A percentile compares a stretch with the other conserved stretches of the same genome.
Conservation (phyloP, 352 stramenopile species). For the Globisporangium carolinianum region DNA sequence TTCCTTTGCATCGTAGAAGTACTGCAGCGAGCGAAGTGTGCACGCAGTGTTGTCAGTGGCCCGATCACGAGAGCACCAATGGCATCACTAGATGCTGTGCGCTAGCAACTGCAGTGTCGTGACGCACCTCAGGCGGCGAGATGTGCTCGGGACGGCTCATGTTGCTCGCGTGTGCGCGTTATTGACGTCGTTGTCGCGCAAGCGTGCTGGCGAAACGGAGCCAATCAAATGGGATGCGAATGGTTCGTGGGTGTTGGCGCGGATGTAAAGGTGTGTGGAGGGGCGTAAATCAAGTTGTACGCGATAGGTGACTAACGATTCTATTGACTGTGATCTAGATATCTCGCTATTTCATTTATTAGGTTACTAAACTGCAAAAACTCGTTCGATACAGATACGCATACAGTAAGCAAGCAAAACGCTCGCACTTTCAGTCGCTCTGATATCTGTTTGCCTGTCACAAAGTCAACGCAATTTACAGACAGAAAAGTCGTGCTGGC, state of each 20-base stretch:
- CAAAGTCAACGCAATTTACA: no score
- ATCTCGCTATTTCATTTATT: no score
- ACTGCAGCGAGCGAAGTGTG: slow-evolving; percentile 21
- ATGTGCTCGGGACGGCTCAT: slow-evolving; percentile 88
- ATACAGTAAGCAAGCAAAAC: no score
- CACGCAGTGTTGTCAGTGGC: no score
- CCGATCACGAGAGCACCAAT: no score
- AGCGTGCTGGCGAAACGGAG: slow-evolving; percentile 14
- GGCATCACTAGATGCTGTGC: not conserved
- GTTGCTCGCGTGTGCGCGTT: slow-evolving; percentile 1
- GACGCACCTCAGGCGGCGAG: slow-evolving; percentile 68
- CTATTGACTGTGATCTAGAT: no score
- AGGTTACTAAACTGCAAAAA: no score
- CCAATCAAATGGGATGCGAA: slow-evolving; percentile 9
- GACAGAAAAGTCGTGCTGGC: not conserved
- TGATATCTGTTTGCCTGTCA: no score
- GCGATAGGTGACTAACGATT: no score
- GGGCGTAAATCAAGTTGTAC: not conserved
- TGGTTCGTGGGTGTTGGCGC: not conserved
- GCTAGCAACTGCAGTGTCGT: not conserved
- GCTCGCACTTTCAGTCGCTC: no score
- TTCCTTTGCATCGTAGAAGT: slow-evolving; percentile 92
- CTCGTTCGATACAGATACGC: no score
- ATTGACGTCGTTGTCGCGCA: not conserved
- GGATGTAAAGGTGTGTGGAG: no score